Base-by-base conservation (phyloP, 2,329 filamentous ascomycete species). In the Penicillium sp. region DNA sequence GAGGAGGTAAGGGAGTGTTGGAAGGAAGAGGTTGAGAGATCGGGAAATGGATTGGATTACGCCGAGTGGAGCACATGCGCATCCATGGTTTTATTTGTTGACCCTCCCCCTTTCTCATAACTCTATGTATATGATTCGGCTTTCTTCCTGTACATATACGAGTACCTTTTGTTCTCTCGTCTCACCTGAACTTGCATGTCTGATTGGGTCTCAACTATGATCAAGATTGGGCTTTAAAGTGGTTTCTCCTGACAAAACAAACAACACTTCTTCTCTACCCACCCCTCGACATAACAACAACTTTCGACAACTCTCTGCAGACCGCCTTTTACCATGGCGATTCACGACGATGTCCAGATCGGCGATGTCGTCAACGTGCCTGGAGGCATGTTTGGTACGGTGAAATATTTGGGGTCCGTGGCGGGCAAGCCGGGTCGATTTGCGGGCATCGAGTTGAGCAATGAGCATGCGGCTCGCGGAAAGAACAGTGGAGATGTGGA, bases 401-500 rank as follows among this genome's bases (percentile, higher is more conserved):
- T 98, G 64, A 93, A 90, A 72, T 99, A 96, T 71, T 81, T 98
- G 60, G 95, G 95, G 45, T 81, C 82, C 39, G 93, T 99, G 42
- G 85, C 87, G 66, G 93, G 93, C 61, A 97, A 96, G 80, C 91
- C 90, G 65, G 95, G 95, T 50, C 84, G 85, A 21, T 99, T 99
- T 80, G 92, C 91, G 31, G 95, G 95, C 46, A 90, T 99, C 35
- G 95, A 99, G 76, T 82, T 99, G 61, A 86, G 88, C 68, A 80
- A 85, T 52, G 90, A 96, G 65, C 96, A 89, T 78, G 90, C 92
- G 33, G 76, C 82, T 51, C 86, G 89, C 71, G 95, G 95, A 33
- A 99, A 99, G 81, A 99, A 99, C 71, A 96, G 85, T 68, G 95
- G 95, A 62, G 93, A 96, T 74, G 95, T 98, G 54, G 93, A 98